A percentile compares a stretch with the other conserved stretches of the same genome.
phyloP scores from a whole-genome alignment of 306 rosid species.

The Cicer judaicum region DNA sequence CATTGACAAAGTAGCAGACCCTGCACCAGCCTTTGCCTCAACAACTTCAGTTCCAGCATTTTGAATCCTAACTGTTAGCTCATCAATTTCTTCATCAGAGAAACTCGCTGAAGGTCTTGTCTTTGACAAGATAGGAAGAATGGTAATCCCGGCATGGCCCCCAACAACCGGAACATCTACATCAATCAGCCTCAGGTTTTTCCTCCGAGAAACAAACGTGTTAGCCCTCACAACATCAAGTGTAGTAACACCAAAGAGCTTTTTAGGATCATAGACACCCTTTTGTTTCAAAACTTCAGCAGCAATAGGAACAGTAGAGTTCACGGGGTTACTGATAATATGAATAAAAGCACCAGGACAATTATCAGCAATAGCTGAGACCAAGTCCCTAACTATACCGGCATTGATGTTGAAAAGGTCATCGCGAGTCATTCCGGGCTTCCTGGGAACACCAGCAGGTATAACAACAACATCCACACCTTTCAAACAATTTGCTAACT shows the following conservation, averaged over 20 bases:
- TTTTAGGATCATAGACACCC: slow-evolving; percentile 92
- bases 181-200: slow-evolving; percentile 89
- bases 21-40: slow-evolving; percentile 97
- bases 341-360: slow-evolving; percentile 93
- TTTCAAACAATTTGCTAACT: slow-evolving; percentile 67
- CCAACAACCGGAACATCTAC: slow-evolving; percentile 97
- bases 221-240: slow-evolving; percentile 99
- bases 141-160: slow-evolving; percentile 96
- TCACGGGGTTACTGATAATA: slow-evolving; percentile 91
- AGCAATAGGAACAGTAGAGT: slow-evolving; percentile 94
- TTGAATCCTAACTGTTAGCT: slow-evolving; percentile 85
- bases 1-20: slow-evolving; percentile 98
- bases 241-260: slow-evolving; percentile 94
- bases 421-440: slow-evolving; percentile 98
- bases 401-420: slow-evolving; percentile 98
- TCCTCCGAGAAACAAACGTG: slow-evolving; percentile 94
- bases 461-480: slow-evolving; percentile 88
- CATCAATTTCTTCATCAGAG: slow-evolving; percentile 74
- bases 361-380: slow-evolving; percentile 89
- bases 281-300: slow-evolving; percentile 83
- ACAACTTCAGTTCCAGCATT: slow-evolving; percentile 99
- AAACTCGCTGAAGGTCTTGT: slow-evolving; percentile 76
- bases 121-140: slow-evolving; percentile 88
- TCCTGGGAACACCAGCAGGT: slow-evolving; percentile 98
- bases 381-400: slow-evolving; percentile 81